Evolutionary conservation across 2,329 filamentous ascomycete genomes (phyloP).

Genomic region (Nemania sp.): DNA sequence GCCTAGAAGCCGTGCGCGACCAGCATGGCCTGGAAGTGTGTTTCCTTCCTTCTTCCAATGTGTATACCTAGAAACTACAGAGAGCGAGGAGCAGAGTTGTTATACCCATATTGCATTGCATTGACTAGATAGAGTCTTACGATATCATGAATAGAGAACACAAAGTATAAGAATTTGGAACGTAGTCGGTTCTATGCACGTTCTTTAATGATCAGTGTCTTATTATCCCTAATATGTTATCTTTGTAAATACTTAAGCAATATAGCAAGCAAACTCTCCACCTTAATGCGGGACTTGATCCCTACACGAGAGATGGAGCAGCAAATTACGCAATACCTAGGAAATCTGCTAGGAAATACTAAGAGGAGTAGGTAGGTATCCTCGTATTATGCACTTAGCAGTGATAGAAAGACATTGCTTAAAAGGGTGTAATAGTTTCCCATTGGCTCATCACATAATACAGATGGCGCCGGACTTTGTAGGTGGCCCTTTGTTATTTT

Average conservation of each 20-base stretch:
- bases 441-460: neutral
- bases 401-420: neutral
- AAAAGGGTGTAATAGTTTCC: neutral
- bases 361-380: neutral
- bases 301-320: neutral
- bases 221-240: too few relatives aligned
- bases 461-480: neutral
- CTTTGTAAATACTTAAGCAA: neutral
- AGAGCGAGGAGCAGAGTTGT: neutral
- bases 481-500: neutral
- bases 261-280: neutral
- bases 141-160: slow-evolving; percentile 21
- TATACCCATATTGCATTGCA: slow-evolving; percentile 39
- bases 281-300: neutral
- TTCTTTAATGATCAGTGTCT: too few relatives aligned
- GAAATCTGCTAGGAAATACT: neutral
- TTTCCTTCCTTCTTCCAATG: slow-evolving; percentile 12
- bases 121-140: slow-evolving; percentile 35
- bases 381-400: neutral
- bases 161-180: slow-evolving; percentile 5
- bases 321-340: neutral
- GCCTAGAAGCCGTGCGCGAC: slow-evolving; percentile 21
- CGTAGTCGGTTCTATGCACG: too few relatives aligned
- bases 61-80: slow-evolving; percentile 14
- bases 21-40: neutral